Percentiles rank a stretch among this genome's conserved stretches.
These are phyloP conservation scores for Hysterangium stoloniferum DNA, from an alignment of 768 basidiomycete genomes.

Conservation along the genomic window DNA sequence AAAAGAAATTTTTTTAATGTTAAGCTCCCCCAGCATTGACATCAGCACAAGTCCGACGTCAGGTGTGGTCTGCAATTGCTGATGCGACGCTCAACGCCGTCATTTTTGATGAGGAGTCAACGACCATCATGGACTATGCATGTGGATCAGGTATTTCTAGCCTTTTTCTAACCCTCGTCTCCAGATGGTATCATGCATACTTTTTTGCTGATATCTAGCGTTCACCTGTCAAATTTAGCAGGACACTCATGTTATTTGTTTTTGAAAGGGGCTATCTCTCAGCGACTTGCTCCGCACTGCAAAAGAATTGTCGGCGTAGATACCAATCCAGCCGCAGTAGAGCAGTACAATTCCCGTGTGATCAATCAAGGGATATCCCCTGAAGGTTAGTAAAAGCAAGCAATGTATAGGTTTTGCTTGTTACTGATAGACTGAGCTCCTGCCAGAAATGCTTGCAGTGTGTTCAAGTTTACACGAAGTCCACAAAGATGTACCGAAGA, in stretches of 20 bases:
- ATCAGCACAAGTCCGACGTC: constrained; percentile 7
- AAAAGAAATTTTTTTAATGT: neutral
- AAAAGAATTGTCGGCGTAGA: constrained; percentile 67
- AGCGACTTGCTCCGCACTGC: constrained; percentile 49
- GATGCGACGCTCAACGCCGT: constrained; percentile 28
- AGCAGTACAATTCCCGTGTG: constrained; percentile 53
- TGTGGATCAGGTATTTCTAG: constrained; percentile 52
- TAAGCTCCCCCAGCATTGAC: neutral
- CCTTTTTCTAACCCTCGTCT: neutral
- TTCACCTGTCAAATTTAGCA: no score
- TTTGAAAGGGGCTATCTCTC: constrained; percentile 50
- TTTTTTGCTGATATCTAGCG: no score
- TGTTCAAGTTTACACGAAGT: constrained; percentile 41
- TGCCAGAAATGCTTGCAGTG: constrained; percentile 57
- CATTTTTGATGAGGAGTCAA: constrained; percentile 46
- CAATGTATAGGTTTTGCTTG: neutral
- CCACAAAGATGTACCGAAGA: constrained; percentile 40
- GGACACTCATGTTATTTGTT: neutral
- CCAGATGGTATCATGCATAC: neutral
- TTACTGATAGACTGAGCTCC: neutral
- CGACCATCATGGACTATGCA: constrained; percentile 63
- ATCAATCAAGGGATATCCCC: constrained; percentile 51
- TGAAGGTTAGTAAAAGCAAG: constrained; percentile 25
- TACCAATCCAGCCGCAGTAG: constrained; percentile 64
- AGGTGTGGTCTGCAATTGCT: constrained; percentile 12